A percentile compares a stretch with the other conserved stretches of the same genome.
phyloP scores from a whole-genome alignment of 257 asterid genomes.

The Gentiana straminea region DNA sequence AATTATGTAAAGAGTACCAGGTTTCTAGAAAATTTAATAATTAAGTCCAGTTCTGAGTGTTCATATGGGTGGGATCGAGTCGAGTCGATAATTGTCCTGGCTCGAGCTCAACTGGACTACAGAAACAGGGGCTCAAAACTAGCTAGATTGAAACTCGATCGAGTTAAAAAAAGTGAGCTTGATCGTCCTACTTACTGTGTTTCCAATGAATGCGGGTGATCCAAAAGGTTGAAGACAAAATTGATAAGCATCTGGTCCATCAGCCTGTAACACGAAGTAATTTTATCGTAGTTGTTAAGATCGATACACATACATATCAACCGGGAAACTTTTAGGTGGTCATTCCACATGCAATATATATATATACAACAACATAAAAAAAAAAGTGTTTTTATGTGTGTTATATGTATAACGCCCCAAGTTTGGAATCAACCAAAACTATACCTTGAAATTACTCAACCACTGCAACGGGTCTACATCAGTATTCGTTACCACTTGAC shows the following conservation, averaged over 20 bases:
- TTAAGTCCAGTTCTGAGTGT: too few relatives aligned
- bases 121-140: too few relatives aligned
- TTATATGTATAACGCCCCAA: too few relatives aligned
- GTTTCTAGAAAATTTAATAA: too few relatives aligned
- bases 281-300: neutral
- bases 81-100: too few relatives aligned
- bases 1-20: too few relatives aligned
- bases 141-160: too few relatives aligned
- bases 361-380: neutral
- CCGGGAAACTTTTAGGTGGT: slow-evolving; percentile 3
- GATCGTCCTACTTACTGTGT: slow-evolving; percentile 53
- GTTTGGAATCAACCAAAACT: neutral
- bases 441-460: slow-evolving; percentile 70
- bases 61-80: too few relatives aligned
- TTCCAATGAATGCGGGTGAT: slow-evolving; percentile 89
- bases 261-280: slow-evolving; percentile 31
- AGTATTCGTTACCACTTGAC: slow-evolving; percentile 57
- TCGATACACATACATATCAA: neutral
- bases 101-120: too few relatives aligned
- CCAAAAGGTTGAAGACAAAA: slow-evolving; percentile 91
- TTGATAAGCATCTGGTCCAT: slow-evolving; percentile 74
- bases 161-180: too few relatives aligned
- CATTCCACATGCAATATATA: neutral
- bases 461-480: slow-evolving; percentile 72
- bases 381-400: too few relatives aligned